Evolutionary conservation across 495 filamentous ascomycete genomes (phyloP).

Genomic region (Clavariopsis aquatica): DNA sequence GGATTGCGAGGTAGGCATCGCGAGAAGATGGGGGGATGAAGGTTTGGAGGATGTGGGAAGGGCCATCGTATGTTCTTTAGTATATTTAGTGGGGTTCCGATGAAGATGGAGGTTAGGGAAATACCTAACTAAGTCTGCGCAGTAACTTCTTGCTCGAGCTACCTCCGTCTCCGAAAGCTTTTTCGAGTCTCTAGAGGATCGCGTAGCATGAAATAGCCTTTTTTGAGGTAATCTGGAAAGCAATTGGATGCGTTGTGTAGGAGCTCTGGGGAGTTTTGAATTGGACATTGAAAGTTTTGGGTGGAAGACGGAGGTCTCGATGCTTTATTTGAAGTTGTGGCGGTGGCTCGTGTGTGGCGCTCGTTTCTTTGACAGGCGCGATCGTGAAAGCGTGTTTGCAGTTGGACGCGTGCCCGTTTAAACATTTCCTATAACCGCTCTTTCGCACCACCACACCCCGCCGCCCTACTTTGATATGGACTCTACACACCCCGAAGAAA

Average conservation of each 20-base stretch:
- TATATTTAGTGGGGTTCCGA: constrained; percentile 19
- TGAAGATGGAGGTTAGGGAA: constrained; percentile 4
- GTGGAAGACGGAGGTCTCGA: no score
- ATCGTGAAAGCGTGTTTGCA: constrained; percentile 30
- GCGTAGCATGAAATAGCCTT: constrained; percentile 14
- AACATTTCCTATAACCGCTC: constrained; percentile 1
- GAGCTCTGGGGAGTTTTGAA: constrained; percentile 10
- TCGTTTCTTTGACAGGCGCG: constrained; percentile 20
- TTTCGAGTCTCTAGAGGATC: background rate
- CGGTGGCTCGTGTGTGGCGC: constrained; percentile 18
- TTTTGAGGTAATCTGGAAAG: background rate
- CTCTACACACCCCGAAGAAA: constrained; percentile 52
- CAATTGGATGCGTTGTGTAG: background rate
- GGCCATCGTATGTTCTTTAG: constrained; percentile 74
- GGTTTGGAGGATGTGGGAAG: constrained; percentile 80
- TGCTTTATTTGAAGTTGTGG: background rate
- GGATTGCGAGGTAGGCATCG: constrained; percentile 85
- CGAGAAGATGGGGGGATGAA: constrained; percentile 73
- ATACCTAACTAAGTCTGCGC: constrained; percentile 52
- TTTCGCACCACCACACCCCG: background rate
- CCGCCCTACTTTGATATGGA: constrained; percentile 51
- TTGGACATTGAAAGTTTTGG: constrained; percentile 19
- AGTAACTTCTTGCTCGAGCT: constrained; percentile 28
- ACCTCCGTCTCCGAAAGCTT: constrained; percentile 17
- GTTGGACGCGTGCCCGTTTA: constrained; percentile 7